Conservation (phyloP, 2,329 filamentous ascomycete species). For the Pestalotiopsis fici region DNA sequence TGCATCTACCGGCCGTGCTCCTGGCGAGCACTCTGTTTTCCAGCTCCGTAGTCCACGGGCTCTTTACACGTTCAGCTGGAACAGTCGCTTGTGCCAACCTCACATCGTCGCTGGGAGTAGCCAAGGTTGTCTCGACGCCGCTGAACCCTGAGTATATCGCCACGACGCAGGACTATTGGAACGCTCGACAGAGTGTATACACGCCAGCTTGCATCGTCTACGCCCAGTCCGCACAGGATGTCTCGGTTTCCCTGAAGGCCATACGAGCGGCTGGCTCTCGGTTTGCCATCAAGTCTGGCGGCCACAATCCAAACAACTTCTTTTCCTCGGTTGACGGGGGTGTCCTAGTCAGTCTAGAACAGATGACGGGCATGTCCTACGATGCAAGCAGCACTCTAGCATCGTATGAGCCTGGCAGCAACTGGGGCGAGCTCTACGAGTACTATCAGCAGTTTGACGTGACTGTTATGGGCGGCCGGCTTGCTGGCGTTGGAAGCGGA, state of each 20-base stretch:
- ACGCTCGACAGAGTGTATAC: constrained; percentile 22
- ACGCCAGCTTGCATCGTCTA: constrained; percentile 27
- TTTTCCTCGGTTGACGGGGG: constrained; percentile 24
- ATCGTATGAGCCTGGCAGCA: constrained; percentile 24
- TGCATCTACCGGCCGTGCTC: not conserved
- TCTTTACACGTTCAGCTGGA: not conserved
- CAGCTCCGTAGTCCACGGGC: not conserved
- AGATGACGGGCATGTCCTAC: constrained; percentile 25
- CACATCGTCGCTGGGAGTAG: constrained; percentile 8
- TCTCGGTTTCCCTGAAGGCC: constrained; percentile 24
- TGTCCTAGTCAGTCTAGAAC: constrained; percentile 23
- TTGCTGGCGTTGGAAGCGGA: constrained; percentile 25
- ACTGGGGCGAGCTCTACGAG: constrained; percentile 25
- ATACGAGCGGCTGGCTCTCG: constrained; percentile 21
- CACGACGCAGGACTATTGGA: constrained; percentile 26
- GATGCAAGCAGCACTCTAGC: constrained; percentile 22
- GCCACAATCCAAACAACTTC: constrained; percentile 27
- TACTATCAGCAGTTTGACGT: constrained; percentile 18
- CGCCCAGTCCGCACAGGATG: constrained; percentile 23
- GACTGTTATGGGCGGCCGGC: constrained; percentile 25
- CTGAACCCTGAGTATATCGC: constrained; percentile 18
- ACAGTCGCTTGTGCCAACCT: constrained; percentile 6
- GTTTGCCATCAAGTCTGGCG: constrained; percentile 26
- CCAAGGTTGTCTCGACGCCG: constrained; percentile 14
- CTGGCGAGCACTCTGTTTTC: not conserved